Base-by-base conservation (phyloP, 2,329 filamentous ascomycete genomes). In the Penicillium digitatum region DNA sequence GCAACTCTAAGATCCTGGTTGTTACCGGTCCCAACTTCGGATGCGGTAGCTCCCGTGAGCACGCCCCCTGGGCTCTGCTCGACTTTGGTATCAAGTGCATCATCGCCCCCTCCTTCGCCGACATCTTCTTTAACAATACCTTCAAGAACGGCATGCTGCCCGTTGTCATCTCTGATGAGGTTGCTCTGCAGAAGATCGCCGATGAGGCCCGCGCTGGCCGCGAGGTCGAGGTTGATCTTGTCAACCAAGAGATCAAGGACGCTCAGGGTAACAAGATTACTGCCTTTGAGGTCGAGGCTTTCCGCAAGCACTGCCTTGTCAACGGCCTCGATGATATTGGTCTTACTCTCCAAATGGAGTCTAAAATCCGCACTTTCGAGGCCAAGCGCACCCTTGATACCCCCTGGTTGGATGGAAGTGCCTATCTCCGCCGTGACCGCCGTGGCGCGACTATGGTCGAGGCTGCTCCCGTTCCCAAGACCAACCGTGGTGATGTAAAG, bases 81-180 rank as follows among this genome's bases (percentile, higher is more conserved):
- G 94, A 97, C 76, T 97, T 97, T 66, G 94, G 94, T 64, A 96
- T 99, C 78, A 90, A 88, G 71, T 93, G 88, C 72, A 82, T 97
- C 68, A 95, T 97, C 65, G 94, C 93, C 1, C 90, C 90, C 1
- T 92, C 88, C 1, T 89, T 84, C 64, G 89, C 88, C 55, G 90
- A 95, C 70, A 99, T 99, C 74, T 96, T 96, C 85, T 95, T 93
- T 84, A 96, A 96, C 84, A 99, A 99, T 81, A 94, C 89, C n/a
- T 97, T 96, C 84, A 97, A 99, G 83, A 99, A 99, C 79, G 93
- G 93, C 78, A 97, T 97, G 94, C 80, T 97, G 60, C 92, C 93
- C 45, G 85, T 97, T 58, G 77, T 81, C 56, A 88, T 97, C 69
- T 78, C 81, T 31, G 85, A 93, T 72, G 76, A 84, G 62, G 79